Evolutionary conservation across 208 protist genomes (phyloP), one percentile per base, ranked within the genome.

Genomic region (Leishmania major): DNA sequence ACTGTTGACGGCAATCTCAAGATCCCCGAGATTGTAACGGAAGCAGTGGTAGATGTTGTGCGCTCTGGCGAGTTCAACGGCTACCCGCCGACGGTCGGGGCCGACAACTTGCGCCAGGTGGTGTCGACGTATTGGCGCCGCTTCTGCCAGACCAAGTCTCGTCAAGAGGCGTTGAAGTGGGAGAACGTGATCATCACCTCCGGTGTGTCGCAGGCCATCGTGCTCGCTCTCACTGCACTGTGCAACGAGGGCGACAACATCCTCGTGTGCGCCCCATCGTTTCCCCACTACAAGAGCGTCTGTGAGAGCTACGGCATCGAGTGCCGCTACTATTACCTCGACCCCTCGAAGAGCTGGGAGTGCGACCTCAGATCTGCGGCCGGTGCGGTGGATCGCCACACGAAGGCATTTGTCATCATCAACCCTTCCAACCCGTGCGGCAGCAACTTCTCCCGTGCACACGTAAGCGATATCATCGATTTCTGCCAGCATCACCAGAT

Each of bases 371-470:
- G 85, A 17, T 81, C 95, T 40, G 70, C 98, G 3, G 89, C 86
- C 53, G 82, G 84, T n/a, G 77, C 98, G 22, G 92, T 98, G 19
- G 93, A 98, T 75, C 80, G 81, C 8, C 90, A 87, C 28, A 99
- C 98, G 3, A 89, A 84, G 72, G 91, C 89, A 4, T 97, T 99
- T 70, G 53, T 99, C 25, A 82, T 99, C 37, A 99, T 95, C 78
- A 99, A 99, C 90, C 98, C 98, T 10, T 98, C 94, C 47, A 99
- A 99, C 89, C 98, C 98, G 49, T 99, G 97, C 81, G 98, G 98
- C 73, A 97, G 90, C 66, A 96, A 97, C 84, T 99, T 91, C 84
- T 89, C 84, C 28, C 82, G 82, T 13, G 71, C 93, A 35, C 98
- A 99, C 84, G 75, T 99, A n/a, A 72, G 86, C 59, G 92, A 90